Evolutionary conservation across 371 early-diverging fungal species (phyloP).

Genomic region (Gilbertella persicaria): DNA sequence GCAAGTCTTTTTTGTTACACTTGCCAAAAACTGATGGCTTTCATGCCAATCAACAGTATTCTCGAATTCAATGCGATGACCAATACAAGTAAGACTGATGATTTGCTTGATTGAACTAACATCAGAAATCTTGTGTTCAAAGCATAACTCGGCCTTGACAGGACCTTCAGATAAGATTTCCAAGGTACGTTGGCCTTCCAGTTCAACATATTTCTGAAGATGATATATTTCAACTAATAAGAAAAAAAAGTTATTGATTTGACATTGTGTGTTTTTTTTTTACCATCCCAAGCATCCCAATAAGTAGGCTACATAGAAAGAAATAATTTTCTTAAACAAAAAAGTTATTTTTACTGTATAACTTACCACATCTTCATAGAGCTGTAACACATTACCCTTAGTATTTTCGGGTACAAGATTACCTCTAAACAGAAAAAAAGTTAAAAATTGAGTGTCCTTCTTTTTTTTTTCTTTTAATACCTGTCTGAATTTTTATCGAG

Average conservation of each 20-base stretch:
- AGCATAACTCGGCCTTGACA: slow-evolving; percentile 61
- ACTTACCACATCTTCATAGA: slow-evolving; percentile 84
- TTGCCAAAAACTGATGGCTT: slow-evolving; percentile 78
- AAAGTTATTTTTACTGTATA: background rate
- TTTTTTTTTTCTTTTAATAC: slow-evolving; percentile 12
- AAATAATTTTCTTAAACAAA: background rate
- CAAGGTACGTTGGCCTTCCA: slow-evolving; percentile 33
- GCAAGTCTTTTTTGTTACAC: too few relatives aligned
- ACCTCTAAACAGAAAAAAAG: too few relatives aligned
- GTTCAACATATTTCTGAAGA: slow-evolving; percentile 37
- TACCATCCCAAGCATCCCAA: slow-evolving; percentile 79
- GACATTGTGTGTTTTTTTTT: background rate
- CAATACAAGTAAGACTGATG: slow-evolving; percentile 67
- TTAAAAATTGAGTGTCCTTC: too few relatives aligned
- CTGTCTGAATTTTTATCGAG: slow-evolving; percentile 58
- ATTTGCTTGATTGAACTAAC: slow-evolving; percentile 71
- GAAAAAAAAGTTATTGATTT: background rate
- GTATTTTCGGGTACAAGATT: slow-evolving; percentile 68
- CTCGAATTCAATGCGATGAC: slow-evolving; percentile 81
- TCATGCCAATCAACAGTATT: slow-evolving; percentile 92
- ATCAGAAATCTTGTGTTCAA: slow-evolving; percentile 64
- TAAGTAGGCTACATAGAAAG: slow-evolving; percentile 55
- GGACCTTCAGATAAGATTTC: slow-evolving; percentile 38
- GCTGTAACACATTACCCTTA: slow-evolving; percentile 77
- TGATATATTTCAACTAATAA: slow-evolving; percentile 48